A percentile compares a stretch with the other conserved stretches of the same genome.
Evolutionary conservation across 2,329 filamentous ascomycete genomes (phyloP).

Genomic region (Fusarium graminum): DNA sequence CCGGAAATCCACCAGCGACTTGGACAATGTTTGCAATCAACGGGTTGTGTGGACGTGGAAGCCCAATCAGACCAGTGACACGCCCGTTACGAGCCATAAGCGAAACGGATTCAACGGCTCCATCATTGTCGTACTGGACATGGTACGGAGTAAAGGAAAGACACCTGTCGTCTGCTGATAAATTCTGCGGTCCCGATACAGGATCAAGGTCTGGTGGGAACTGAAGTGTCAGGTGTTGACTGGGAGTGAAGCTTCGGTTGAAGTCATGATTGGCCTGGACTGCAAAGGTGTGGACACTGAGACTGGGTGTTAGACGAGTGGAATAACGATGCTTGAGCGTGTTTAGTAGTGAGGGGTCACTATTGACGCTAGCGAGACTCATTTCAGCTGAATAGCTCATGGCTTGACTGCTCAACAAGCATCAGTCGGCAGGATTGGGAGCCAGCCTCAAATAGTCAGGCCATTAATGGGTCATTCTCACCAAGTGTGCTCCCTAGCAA

Average conservation of each 20-base stretch:
- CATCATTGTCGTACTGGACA: background rate
- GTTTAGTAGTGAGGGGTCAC: background rate
- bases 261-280: background rate
- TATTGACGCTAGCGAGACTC: slow-evolving; percentile 2
- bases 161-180: slow-evolving; percentile 9
- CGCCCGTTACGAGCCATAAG: slow-evolving; percentile 20
- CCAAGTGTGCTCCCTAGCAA: background rate
- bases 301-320: slow-evolving; percentile 17
- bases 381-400: background rate
- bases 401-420: background rate
- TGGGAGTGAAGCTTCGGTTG: slow-evolving; percentile 7
- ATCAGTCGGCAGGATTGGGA: background rate
- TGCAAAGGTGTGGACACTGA: slow-evolving; percentile 16
- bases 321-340: slow-evolving; percentile 18
- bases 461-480: background rate
- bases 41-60: slow-evolving; percentile 2
- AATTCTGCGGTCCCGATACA: slow-evolving; percentile 18
- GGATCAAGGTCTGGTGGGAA: slow-evolving; percentile 25
- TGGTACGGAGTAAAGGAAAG: slow-evolving; percentile 26
- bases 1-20: slow-evolving; percentile 4
- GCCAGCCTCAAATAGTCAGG: slow-evolving; percentile 13
- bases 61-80: slow-evolving; percentile 18
- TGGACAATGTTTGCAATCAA: slow-evolving; percentile 4
- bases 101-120: background rate
- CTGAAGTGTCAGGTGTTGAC: slow-evolving; percentile 18